Evolutionary conservation across 2,329 filamentous ascomycete species (phyloP).

Genomic region (Ceratocystis lukuohia): DNA sequence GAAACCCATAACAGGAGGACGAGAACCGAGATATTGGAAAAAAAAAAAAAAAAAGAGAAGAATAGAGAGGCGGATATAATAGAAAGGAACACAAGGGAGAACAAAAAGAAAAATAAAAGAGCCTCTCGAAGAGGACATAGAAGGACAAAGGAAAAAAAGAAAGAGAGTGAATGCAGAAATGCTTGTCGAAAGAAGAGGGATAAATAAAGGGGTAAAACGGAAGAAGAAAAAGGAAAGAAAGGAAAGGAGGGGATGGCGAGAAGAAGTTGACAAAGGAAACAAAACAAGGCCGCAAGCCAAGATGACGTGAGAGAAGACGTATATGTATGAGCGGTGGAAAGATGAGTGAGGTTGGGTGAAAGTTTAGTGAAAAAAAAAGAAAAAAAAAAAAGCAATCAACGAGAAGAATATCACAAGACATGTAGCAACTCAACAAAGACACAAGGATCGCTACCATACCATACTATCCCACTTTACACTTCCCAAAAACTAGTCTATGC

Average conservation of each 20-base stretch:
- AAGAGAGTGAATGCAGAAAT: background rate
- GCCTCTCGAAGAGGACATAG: background rate
- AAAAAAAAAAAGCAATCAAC: background rate
- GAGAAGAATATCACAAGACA: background rate
- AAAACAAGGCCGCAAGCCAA: background rate
- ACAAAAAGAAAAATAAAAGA: background rate
- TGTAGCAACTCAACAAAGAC: slow-evolving; percentile 3
- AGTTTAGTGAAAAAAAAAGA: background rate
- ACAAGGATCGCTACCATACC: background rate
- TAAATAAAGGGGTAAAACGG: background rate
- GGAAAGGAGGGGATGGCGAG: background rate
- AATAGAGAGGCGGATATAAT: slow-evolving; percentile 7
- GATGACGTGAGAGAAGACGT: background rate
- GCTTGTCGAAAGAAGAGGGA: background rate
- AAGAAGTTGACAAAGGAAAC: background rate
- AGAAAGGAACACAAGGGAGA: background rate
- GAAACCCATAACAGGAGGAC: background rate
- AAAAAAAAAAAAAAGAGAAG: slow-evolving; percentile 2
- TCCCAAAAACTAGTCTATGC: slow-evolving; percentile 15
- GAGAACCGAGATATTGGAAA: background rate
- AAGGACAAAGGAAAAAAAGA: background rate
- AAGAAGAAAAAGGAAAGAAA: slow-evolving; percentile 4
- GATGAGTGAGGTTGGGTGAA: background rate
- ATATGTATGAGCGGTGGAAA: background rate
- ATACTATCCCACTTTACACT: background rate